These are phyloP conservation scores for Pyricularia pennisetigena DNA, from an alignment of 2,329 filamentous ascomycete genomes.

Conservation along the genomic window DNA sequence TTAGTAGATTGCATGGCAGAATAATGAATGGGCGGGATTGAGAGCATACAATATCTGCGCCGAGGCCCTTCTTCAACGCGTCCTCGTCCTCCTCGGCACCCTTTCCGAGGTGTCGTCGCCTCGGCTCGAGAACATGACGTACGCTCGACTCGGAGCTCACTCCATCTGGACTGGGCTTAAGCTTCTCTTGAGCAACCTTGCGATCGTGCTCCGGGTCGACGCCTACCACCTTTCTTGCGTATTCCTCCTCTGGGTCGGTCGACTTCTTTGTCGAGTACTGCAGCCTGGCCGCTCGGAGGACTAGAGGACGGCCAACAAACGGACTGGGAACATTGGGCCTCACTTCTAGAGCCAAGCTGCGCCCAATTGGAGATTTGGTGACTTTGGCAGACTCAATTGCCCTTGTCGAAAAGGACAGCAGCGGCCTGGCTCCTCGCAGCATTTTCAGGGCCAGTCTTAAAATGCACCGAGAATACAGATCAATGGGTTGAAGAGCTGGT, in stretches of 20 bases:
- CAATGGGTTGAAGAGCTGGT: background rate
- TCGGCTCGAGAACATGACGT: conserved; percentile 37
- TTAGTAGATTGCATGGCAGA: background rate
- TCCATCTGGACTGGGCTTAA: conserved; percentile 48
- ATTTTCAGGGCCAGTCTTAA: background rate
- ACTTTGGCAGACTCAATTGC: background rate
- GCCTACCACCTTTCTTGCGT: background rate
- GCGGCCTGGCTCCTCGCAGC: conserved; percentile 4
- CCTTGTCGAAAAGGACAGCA: background rate
- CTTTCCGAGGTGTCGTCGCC: conserved; percentile 7
- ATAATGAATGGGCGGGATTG: conserved; percentile 6
- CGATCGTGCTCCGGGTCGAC: conserved; percentile 47
- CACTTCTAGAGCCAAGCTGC: background rate
- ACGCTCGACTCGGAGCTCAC: conserved; percentile 50
- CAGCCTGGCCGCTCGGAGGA: background rate
- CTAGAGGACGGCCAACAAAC: background rate
- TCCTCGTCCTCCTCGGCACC: conserved; percentile 9
- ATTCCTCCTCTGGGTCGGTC: background rate
- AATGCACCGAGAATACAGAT: background rate
- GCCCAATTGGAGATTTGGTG: background rate
- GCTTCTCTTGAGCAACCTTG: conserved; percentile 39
- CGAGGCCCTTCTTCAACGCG: conserved; percentile 24
- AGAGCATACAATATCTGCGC: conserved; percentile 42
- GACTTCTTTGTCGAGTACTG: conserved; percentile 1
- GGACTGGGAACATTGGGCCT: background rate